Conservation (phyloP, 331 rosid genomes). For the Dryas integrifolia region DNA sequence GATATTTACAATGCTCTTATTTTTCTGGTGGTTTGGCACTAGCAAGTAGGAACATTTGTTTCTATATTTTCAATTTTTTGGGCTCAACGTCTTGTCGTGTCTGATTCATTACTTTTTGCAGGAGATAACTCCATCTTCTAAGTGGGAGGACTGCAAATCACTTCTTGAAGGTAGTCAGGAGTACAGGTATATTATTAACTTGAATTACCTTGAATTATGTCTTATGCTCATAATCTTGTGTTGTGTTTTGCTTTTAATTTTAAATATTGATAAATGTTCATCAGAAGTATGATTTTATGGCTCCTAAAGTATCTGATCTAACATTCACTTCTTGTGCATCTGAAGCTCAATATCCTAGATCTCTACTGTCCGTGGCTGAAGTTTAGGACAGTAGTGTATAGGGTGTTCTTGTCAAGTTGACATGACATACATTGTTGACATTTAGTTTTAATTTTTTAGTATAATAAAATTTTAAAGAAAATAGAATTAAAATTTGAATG, state of each 20-base stretch:
- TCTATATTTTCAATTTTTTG: background rate
- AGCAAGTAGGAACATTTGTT: background rate
- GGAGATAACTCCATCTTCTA: conserved; percentile 68
- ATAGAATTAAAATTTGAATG: background rate
- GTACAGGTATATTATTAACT: conserved; percentile 55
- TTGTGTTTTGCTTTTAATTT: background rate
- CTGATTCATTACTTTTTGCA: conserved; percentile 37
- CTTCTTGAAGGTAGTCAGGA: conserved; percentile 64
- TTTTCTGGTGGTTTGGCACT: conserved; percentile 16
- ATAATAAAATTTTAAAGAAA: background rate
- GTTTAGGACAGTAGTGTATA: background rate
- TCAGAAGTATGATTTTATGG: conserved; percentile 7
- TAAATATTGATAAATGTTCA: background rate
- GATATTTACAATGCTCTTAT: conserved; percentile 4
- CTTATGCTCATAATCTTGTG: background rate
- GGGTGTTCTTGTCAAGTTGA: background rate
- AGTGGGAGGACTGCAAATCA: conserved; percentile 67
- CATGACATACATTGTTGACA: background rate
- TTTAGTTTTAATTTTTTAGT: too few relatives aligned
- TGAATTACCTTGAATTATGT: background rate
- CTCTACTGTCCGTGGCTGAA: background rate
- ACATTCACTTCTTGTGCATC: background rate
- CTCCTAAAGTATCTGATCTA: background rate
- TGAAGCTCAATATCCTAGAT: background rate
- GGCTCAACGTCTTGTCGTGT: background rate